Evolutionary conservation across 2,329 filamentous ascomycete species (phyloP), one percentile per base, ranked within the genome.

Genomic region (Colletotrichum sidae): DNA sequence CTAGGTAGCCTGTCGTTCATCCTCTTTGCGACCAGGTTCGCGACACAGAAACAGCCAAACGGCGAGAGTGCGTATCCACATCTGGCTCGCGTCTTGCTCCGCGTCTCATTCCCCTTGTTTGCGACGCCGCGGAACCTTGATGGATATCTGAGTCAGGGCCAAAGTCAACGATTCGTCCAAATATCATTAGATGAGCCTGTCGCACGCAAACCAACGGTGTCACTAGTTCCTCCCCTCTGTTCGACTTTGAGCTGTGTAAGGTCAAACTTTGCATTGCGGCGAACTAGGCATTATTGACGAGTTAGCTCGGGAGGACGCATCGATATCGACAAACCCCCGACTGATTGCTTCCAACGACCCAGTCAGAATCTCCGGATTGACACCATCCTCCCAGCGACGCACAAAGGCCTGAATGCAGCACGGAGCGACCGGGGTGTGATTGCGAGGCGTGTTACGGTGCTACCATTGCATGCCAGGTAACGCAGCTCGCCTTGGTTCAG

Each of bases 141-240:
- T 62, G 52, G 63, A 56, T 42, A 56, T 63, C 58, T 63, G 58
- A 66, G 47, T 66, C 63, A 66, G 52, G 41, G 10, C 63, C 37
- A 42, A 46, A 52, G 9, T 57, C 58, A 63, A 49, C 47, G 49
- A 47, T 50, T 44, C 52, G 62, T 57, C 46, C 41, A 63, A 63
- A 62, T 45, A 62, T 62, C 42, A 56, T 33, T 42, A 15, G 49
- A 44, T 47, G 33, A 62, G 47, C 59, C 57, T 56, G 37, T 63
- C 52, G 46, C 41, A 63, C 52, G 58, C 52, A 44, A 57, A 42
- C 41, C 47, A 49, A 34, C 41, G 41, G 12, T 8, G n/a, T 42
- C 15, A 38, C 15, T 12, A 13, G 25, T 33, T 49, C 13, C 34
- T 61, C 17, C 11, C n/a, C 49, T 44, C 17, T 17, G 10, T 41